A percentile compares a stretch with the other conserved stretches of the same genome.
Conservation (phyloP, 495 filamentous ascomycete genomes). For the Aspergillus nidulans region DNA sequence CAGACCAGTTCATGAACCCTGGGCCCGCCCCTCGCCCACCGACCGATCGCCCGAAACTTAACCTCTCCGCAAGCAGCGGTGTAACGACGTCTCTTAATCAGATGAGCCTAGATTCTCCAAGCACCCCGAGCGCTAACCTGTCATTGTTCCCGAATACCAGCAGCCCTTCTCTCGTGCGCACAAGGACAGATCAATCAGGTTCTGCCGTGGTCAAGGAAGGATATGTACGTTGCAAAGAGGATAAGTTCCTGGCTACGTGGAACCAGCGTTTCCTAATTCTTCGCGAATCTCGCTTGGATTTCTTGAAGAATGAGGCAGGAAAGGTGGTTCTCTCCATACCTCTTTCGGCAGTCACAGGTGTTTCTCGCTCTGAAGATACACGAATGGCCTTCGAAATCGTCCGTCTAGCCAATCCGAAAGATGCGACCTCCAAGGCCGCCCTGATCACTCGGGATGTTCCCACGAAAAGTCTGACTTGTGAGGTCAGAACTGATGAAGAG, state of each 20-base stretch:
- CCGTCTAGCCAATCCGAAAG: constrained; percentile 59
- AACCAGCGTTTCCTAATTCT: constrained; percentile 84
- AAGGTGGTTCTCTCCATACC: constrained; percentile 76
- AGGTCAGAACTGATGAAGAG: constrained; percentile 90
- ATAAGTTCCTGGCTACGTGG: constrained; percentile 82
- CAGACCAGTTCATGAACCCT: constrained; percentile 89
- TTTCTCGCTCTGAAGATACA: constrained; percentile 79
- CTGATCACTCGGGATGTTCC: constrained; percentile 66
- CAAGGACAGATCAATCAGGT: constrained; percentile 55
- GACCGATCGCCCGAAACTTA: constrained; percentile 74
- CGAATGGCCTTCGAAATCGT: constrained; percentile 90
- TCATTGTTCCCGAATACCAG: constrained; percentile 59
- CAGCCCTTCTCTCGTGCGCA: constrained; percentile 58
- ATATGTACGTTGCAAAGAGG: constrained; percentile 80
- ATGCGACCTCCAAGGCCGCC: constrained; percentile 55
- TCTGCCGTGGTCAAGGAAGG: constrained; percentile 83
- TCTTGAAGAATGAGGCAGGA: constrained; percentile 81
- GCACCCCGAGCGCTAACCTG: constrained; percentile 46
- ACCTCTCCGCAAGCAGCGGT: constrained; percentile 57
- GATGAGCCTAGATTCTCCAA: constrained; percentile 66
- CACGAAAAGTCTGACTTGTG: constrained; percentile 75
- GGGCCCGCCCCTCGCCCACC: constrained; percentile 91
- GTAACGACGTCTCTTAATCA: constrained; percentile 76
- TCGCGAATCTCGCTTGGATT: constrained; percentile 83
- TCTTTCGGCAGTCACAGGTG: constrained; percentile 78